Conservation (phyloP, 345 rosid species). For the Toxicodendron radicans region DNA sequence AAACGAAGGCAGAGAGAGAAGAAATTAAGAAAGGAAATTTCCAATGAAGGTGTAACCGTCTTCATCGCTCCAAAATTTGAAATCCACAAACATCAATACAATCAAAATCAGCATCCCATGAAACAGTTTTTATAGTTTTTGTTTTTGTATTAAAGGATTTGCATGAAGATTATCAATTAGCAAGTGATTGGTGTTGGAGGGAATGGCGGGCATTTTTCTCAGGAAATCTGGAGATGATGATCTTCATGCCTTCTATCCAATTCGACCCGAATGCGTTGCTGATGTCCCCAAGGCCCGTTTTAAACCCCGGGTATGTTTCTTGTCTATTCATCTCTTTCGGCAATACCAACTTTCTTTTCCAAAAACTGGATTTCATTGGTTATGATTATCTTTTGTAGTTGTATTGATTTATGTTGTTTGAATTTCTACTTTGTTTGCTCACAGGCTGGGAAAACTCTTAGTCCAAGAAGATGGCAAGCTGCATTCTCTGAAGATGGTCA, state of each 20-base stretch:
- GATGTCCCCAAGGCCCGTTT: slow-evolving; percentile 76
- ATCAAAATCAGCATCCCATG: not conserved
- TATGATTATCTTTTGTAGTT: not conserved
- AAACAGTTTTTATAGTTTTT: not conserved
- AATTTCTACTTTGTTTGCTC: not conserved
- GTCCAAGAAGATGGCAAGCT: slow-evolving; percentile 90
- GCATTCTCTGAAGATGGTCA: slow-evolving; percentile 82
- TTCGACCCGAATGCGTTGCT: slow-evolving; percentile 63
- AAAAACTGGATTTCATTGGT: not conserved
- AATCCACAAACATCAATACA: not conserved
- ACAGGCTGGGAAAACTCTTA: slow-evolving; percentile 90
- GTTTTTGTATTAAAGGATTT: too few relatives aligned
- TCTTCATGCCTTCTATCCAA: slow-evolving; percentile 70
- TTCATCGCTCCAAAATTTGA: not conserved
- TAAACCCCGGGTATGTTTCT: slow-evolving; percentile 53
- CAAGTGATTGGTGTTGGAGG: slow-evolving; percentile 25
- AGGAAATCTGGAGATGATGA: slow-evolving; percentile 59
- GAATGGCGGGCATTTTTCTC: slow-evolving; percentile 31
- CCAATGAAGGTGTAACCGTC: not conserved
- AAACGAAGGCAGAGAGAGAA: not conserved
- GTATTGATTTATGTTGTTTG: not conserved
- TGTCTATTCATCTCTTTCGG: not conserved
- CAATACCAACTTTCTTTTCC: not conserved
- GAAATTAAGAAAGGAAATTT: not conserved
- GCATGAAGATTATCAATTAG: too few relatives aligned